Conservation (phyloP, 192 early-diverging fungal species). For the Geranomyces variabilis region DNA sequence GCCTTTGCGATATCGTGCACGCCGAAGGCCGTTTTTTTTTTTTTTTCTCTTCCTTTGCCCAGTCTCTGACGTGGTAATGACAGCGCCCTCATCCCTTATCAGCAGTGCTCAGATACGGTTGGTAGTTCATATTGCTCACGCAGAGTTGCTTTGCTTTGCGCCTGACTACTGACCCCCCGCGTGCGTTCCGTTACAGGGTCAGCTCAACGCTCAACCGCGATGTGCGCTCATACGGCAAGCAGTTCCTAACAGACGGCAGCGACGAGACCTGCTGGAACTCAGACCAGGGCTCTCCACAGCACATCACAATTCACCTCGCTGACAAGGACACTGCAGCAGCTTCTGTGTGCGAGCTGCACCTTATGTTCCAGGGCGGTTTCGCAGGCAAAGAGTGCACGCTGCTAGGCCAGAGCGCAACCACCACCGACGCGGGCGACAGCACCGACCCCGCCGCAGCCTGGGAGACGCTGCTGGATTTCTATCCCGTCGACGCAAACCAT, state of each 20-base stretch:
- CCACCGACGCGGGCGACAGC: background rate
- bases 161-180: too few species aligned
- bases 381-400: conserved; percentile 72
- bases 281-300: conserved; percentile 79
- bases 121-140: too few species aligned
- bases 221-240: conserved; percentile 74
- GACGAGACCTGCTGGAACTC: conserved; percentile 95
- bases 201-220: conserved; percentile 88
- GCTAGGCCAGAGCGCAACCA: conserved; percentile 30
- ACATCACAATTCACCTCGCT: conserved; percentile 71
- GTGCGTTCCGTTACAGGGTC: conserved; percentile 57
- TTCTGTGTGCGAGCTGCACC: conserved; percentile 25
- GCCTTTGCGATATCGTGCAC: too few species aligned
- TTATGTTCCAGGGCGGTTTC: conserved; percentile 91
- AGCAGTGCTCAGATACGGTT: too few species aligned
- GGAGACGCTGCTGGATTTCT: conserved; percentile 54
- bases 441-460: conserved; percentile 1
- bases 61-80: too few species aligned
- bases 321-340: conserved; percentile 29
- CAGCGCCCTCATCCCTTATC: too few species aligned
- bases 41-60: too few species aligned
- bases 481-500: conserved; percentile 75
- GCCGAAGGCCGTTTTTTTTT: too few species aligned
- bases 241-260: conserved; percentile 75
- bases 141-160: too few species aligned